A percentile compares a stretch with the other conserved stretches of the same genome.
Evolutionary conservation across 345 rosid species (phyloP).

Genomic region (Combretum micranthum): DNA sequence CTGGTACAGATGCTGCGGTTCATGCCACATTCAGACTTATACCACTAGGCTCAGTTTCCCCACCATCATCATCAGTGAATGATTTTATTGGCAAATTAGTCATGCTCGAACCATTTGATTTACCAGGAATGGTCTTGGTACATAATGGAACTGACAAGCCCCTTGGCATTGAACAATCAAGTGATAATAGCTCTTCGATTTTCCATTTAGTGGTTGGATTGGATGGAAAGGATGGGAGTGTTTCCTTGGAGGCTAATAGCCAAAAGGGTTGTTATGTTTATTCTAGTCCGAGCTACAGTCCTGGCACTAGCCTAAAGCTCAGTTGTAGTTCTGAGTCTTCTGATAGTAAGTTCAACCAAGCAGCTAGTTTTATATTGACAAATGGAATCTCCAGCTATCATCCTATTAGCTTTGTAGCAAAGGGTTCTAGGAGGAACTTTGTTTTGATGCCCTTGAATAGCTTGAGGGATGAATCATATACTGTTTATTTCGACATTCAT

Average conservation of each 20-base stretch:
- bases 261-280: constrained; percentile 53
- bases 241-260: constrained; percentile 50
- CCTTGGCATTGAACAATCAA: constrained; percentile 32
- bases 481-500: constrained; percentile 62
- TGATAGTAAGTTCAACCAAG: constrained; percentile 23
- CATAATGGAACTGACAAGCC: constrained; percentile 24
- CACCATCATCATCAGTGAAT: constrained; percentile 7
- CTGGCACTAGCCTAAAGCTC: constrained; percentile 35
- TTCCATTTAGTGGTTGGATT: constrained; percentile 58
- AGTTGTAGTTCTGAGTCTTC: constrained; percentile 35
- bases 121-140: constrained; percentile 65
- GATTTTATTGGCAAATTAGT: constrained; percentile 46
- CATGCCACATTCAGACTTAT: constrained; percentile 70
- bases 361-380: constrained; percentile 48
- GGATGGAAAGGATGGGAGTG: constrained; percentile 44
- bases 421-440: constrained; percentile 51
- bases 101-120: constrained; percentile 67
- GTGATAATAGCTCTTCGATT: constrained; percentile 19
- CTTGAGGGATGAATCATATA: constrained; percentile 74
- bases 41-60: constrained; percentile 11
- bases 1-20: constrained; percentile 54
- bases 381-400: constrained; percentile 50
- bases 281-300: constrained; percentile 26
- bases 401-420: constrained; percentile 75
- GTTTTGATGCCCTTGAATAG: constrained; percentile 64